Conservation (phyloP, 208 protist genomes). For the Leishmania martiniquensis region DNA sequence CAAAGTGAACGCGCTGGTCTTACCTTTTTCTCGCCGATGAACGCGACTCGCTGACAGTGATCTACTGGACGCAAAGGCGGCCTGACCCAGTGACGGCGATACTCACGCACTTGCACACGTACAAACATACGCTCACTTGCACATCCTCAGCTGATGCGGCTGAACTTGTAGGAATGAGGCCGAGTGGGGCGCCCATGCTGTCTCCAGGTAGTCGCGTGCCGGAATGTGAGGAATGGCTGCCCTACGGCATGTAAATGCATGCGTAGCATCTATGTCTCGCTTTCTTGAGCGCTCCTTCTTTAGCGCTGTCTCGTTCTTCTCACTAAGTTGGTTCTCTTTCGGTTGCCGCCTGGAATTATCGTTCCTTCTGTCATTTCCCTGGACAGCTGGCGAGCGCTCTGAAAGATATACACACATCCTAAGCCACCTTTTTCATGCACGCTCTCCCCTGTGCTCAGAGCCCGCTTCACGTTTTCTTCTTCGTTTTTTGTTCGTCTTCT, state of each 20-base stretch:
- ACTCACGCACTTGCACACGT: not conserved
- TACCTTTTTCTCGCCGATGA: not conserved
- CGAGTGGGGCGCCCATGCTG: not conserved
- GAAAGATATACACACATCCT: not conserved
- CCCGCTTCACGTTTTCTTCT: not conserved
- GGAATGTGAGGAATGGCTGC: not conserved
- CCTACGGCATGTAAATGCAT: not conserved
- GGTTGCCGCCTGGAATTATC: not conserved
- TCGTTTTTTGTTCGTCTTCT: not conserved
- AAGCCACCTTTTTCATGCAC: not conserved
- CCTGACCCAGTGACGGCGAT: no score
- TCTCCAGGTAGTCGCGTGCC: not conserved
- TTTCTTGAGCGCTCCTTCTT: not conserved
- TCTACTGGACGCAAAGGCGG: not conserved
- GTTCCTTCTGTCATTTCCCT: not conserved
- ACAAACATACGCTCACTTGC: not conserved
- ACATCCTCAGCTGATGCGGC: not conserved
- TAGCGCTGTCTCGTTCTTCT: not conserved
- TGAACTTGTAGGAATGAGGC: conserved; percentile 1
- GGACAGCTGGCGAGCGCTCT: not conserved
- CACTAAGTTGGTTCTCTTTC: not conserved
- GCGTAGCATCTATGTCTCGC: not conserved
- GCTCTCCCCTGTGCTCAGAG: not conserved
- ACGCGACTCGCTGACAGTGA: not conserved
- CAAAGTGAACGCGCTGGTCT: not conserved